Evolutionary conservation across 2,329 filamentous ascomycete genomes (phyloP).

Genomic region (Hirsutella thompsonii): DNA sequence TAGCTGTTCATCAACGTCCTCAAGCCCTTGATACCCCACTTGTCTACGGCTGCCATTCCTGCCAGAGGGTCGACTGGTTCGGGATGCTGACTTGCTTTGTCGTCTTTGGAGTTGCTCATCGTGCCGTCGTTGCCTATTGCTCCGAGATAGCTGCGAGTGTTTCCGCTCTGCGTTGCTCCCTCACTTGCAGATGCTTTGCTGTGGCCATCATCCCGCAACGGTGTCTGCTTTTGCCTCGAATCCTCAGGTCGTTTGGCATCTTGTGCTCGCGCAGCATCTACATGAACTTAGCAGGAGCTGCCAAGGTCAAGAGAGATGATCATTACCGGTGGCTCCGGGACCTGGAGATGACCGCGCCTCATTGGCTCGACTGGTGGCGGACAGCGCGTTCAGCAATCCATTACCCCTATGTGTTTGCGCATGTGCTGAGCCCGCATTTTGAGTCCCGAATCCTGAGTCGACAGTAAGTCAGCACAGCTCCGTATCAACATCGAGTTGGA

Average conservation of each 20-base stretch:
- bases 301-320: neutral
- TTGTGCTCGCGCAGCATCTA: constrained; percentile 25
- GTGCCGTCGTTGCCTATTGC: constrained; percentile 33
- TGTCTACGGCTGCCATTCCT: constrained; percentile 49
- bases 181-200: constrained; percentile 22
- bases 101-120: constrained; percentile 27
- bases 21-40: constrained; percentile 52
- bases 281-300: constrained; percentile 8
- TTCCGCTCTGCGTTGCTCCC: constrained; percentile 15
- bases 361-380: constrained; percentile 38
- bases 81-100: constrained; percentile 23
- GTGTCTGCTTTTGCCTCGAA: constrained; percentile 27
- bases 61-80: constrained; percentile 44
- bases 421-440: constrained; percentile 21
- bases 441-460: constrained; percentile 37
- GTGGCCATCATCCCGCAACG: constrained; percentile 30
- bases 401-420: constrained; percentile 39
- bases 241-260: constrained; percentile 26
- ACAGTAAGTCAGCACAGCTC: constrained; percentile 39
- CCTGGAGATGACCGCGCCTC: constrained; percentile 37
- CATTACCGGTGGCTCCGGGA: constrained; percentile 15
- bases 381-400: constrained; percentile 50
- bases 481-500: no score
- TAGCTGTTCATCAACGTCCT: constrained; percentile 51
- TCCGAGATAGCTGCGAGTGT: constrained; percentile 28